These are phyloP conservation scores for Pseudisothecium myosuroides DNA, from an alignment of 225 moss, liverwort and hornwort species.

Conservation along the genomic window DNA sequence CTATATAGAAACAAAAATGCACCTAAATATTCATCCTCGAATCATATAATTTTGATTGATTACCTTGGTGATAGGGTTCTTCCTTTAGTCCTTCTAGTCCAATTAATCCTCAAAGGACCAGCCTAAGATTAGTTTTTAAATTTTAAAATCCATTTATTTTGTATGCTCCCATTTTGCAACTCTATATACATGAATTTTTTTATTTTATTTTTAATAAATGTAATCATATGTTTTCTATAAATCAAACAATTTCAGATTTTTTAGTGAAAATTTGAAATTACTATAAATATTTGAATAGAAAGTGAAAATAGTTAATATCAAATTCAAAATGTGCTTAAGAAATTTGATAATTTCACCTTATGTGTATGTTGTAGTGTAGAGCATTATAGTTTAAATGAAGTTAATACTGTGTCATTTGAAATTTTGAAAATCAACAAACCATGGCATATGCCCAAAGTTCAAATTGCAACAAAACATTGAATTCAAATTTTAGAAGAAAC, in stretches of 20 bases:
- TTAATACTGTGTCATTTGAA: rapidly evolving
- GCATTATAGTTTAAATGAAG: neutral
- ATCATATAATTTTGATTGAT: too few relatives aligned
- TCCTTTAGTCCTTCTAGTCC: too few relatives aligned
- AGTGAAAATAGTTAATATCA: too few relatives aligned
- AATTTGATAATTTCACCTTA: neutral
- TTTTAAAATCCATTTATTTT: neutral
- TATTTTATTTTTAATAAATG: too few relatives aligned
- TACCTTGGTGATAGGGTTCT: too few relatives aligned
- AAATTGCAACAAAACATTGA: neutral
- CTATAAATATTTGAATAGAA: neutral
- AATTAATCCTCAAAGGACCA: rapidly evolving
- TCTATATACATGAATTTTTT: neutral
- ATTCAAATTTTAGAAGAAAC: neutral
- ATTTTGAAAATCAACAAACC: neutral
- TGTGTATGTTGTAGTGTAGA: neutral
- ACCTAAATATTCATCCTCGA: too few relatives aligned
- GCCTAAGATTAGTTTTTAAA: neutral
- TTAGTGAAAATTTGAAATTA: neutral
- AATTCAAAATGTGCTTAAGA: neutral
- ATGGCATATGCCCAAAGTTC: neutral
- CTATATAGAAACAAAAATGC: too few relatives aligned
- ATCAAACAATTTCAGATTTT: neutral
- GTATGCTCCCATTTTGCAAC: neutral
- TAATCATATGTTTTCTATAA: neutral